phyloP scores from a whole-genome alignment of 2,329 filamentous ascomycete genomes.

The Colletotrichum filicis region DNA sequence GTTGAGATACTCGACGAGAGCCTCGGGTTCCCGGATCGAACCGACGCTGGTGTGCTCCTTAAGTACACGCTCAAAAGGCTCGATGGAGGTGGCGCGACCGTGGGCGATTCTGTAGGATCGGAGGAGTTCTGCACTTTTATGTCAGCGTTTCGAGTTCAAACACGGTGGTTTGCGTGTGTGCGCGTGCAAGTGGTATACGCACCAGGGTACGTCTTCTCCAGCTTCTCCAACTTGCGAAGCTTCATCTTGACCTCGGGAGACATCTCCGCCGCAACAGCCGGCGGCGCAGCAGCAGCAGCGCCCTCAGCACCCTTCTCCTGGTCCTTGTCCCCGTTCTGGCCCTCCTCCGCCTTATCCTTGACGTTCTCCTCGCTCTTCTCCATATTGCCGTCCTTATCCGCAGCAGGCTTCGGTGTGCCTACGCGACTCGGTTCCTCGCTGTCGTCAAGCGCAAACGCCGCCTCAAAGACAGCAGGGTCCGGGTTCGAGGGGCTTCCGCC shows the following conservation, averaged over 20 bases:
- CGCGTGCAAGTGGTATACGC: constrained; percentile 38
- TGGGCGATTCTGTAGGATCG: constrained; percentile 94
- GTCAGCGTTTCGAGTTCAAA: background rate
- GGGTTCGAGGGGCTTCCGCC: constrained; percentile 65
- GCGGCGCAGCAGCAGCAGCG: constrained; percentile 26
- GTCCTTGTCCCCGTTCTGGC: constrained; percentile 39
- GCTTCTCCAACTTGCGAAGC: constrained; percentile 87
- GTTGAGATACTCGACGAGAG: constrained; percentile 89
- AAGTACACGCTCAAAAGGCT: constrained; percentile 90
- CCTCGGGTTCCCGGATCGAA: constrained; percentile 85
- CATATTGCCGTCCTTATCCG: constrained; percentile 38
- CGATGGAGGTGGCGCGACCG: constrained; percentile 85
- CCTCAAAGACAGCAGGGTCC: constrained; percentile 89
- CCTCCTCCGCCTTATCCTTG: constrained; percentile 36
- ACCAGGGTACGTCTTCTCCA: constrained; percentile 90
- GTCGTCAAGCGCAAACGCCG: constrained; percentile 87
- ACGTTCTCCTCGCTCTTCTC: constrained; percentile 44
- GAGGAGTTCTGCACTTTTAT: constrained; percentile 73
- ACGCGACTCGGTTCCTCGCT: constrained; percentile 75
- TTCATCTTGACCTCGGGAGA: constrained; percentile 80
- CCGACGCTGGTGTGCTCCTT: constrained; percentile 93
- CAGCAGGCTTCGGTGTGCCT: constrained; percentile 63
- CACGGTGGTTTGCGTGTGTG: fast-evolving
- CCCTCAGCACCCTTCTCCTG: constrained; percentile 38
- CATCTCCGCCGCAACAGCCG: constrained; percentile 61